A percentile compares a stretch with the other conserved stretches of the same genome.
phyloP scores from a whole-genome alignment of 1,284 basidiomycete species.

The Apiotrichum mycotoxinovorans region DNA sequence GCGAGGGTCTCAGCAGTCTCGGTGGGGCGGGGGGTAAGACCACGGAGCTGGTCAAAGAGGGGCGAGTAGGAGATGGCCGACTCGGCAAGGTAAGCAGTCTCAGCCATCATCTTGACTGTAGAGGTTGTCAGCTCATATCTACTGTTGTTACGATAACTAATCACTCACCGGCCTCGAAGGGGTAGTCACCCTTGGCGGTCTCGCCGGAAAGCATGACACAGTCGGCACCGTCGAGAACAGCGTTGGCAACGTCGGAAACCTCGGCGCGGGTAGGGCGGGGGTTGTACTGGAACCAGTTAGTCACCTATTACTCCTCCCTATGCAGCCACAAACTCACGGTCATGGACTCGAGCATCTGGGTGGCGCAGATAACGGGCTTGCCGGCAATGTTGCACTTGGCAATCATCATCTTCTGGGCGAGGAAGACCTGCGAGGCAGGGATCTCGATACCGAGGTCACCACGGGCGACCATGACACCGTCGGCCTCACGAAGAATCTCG shows the following conservation, averaged over 20 bases:
- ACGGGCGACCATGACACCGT: constrained; percentile 98
- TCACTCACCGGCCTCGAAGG: constrained; percentile 79
- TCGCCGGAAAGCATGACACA: constrained; percentile 99
- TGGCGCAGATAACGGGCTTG: constrained; percentile 98
- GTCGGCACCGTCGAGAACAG: constrained; percentile 92
- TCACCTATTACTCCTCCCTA: too few relatives aligned
- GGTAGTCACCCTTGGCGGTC: constrained; percentile 93
- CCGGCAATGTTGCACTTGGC: constrained; percentile 94
- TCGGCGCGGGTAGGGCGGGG: constrained; percentile 94
- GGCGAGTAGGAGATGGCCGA: constrained; percentile 88
- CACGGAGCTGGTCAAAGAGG: constrained; percentile 80
- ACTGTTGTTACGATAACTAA: neutral
- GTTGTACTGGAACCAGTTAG: constrained; percentile 65
- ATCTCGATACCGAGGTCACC: constrained; percentile 98
- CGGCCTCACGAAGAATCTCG: constrained; percentile 86
- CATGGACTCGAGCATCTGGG: constrained; percentile 99
- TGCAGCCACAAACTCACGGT: constrained; percentile 58
- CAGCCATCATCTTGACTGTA: constrained; percentile 94
- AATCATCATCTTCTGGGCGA: constrained; percentile 99
- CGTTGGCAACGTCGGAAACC: constrained; percentile 96
- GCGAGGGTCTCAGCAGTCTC: constrained; percentile 90
- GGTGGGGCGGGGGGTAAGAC: constrained; percentile 76
- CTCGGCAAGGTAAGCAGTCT: constrained; percentile 93
- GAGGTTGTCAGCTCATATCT: neutral
- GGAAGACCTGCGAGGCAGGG: constrained; percentile 93